Percentiles rank a stretch among this genome's conserved stretches.
Evolutionary conservation across 805 yeast genomes (phyloP).

Genomic region (Barnettozyma salicaria): DNA sequence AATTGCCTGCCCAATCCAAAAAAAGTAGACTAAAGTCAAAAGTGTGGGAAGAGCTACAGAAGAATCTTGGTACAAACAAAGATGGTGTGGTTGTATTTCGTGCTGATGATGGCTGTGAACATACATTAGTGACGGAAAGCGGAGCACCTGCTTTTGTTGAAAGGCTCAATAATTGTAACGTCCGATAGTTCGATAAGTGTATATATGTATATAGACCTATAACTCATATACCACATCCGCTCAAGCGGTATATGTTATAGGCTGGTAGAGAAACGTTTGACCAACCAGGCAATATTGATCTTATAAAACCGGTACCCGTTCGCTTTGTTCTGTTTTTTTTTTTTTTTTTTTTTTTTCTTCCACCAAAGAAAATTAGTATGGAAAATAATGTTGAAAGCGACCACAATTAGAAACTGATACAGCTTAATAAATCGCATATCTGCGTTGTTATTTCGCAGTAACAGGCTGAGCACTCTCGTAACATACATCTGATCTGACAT

Average conservation of each 20-base stretch:
- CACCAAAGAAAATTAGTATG: not conserved
- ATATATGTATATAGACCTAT: not conserved
- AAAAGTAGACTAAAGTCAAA: conserved; percentile 10
- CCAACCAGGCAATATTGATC: too few species aligned
- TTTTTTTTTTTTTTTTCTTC: not conserved
- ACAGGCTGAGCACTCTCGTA: too few species aligned
- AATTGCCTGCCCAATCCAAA: not conserved
- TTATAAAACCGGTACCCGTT: too few species aligned
- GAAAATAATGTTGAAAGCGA: not conserved
- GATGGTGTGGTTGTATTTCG: conserved; percentile 9
- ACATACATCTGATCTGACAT: too few species aligned
- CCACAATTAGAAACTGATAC: not conserved
- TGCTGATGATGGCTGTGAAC: conserved; percentile 1
- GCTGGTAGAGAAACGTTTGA: too few species aligned
- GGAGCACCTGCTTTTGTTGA: conserved; percentile 4
- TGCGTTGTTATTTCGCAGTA: too few species aligned
- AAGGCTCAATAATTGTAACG: not conserved
- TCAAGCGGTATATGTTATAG: too few species aligned
- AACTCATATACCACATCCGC: not conserved
- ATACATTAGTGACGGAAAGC: not conserved
- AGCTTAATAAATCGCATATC: too few species aligned
- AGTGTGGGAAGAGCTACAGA: conserved; percentile 15
- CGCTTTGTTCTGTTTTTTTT: too few species aligned
- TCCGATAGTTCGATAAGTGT: conserved; percentile 3
- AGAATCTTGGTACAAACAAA: conserved; percentile 4